Evolutionary conservation across 352 stramenopile genomes (phyloP), one percentile per base, ranked within the genome.

Genomic region (Globisporangium cylindrosporum): DNA sequence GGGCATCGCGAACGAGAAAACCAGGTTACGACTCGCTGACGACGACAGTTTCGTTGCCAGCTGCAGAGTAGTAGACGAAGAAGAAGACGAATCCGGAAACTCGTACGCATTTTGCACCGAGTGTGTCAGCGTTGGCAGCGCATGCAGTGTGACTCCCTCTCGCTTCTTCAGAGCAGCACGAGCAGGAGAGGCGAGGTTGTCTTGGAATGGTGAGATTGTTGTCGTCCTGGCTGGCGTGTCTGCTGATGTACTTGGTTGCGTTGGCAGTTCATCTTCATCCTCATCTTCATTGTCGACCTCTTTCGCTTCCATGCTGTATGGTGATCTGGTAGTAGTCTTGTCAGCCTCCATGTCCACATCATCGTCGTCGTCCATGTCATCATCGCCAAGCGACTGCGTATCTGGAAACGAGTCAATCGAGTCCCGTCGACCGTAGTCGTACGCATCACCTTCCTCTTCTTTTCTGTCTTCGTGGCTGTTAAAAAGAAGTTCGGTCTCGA

Each of bases 1-100:
- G 3, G 80, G 82, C 55, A 79, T 79, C 5, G 82, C 71, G 66
- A 91, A 91, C 4, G 83, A 85, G 58, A 92, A 87, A 55, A 90
- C 75, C 48, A 92, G 74, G 8, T 80, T 89, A 20, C 81, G 81
- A 29, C 86, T 89, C 46, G 76, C 73, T 20, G 41, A 8, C 1
- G 68, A 67, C 1, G 73, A 79, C 18, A 66, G 41, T 29, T 75
- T 61, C 8, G 20, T 36, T 48, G 27, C 55, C 29, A 49, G 41
- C 5, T n/a, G 41, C 4, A n/a, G 15, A 49, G 15, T n/a, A 49
- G 41, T 49, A 49, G 67, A 41, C 0, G 75, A 78, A 41, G 69
- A 53, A 15, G 25, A 66, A 4, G 20, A 61, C 20, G 29, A 66
- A 4, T 49, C 46, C 38, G 29, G 56, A 59, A 78, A 78, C n/a